Conservation (phyloP, 2,329 filamentous ascomycete species). For the Ceratocystis harringtonii region DNA sequence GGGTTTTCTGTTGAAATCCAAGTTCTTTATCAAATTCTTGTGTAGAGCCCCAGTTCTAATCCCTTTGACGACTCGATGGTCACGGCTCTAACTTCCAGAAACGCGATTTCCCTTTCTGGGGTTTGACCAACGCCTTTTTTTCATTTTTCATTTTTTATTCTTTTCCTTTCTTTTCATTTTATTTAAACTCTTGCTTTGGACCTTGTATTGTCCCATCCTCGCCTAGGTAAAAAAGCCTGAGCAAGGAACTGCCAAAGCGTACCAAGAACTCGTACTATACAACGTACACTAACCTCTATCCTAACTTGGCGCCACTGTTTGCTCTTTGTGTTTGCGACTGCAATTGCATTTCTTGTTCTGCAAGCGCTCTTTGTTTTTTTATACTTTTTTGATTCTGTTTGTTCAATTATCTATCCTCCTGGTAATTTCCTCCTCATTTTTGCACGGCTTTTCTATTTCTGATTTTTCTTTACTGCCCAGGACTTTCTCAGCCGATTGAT, state of each 20-base stretch:
- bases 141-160: too few species aligned
- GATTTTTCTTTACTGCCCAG: neutral
- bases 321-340: neutral
- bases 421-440: neutral
- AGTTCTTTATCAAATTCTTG: too few species aligned
- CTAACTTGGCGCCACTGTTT: neutral
- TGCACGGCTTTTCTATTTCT: neutral
- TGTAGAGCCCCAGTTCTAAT: too few species aligned
- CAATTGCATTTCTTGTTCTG: neutral
- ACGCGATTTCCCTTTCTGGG: too few species aligned
- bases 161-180: too few species aligned
- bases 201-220: too few species aligned
- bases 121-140: too few species aligned
- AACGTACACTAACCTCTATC: neutral
- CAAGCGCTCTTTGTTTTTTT: neutral
- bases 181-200: too few species aligned
- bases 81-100: too few species aligned
- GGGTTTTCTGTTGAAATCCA: too few species aligned
- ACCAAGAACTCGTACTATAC: neutral
- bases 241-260: neutral
- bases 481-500: neutral
- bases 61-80: too few species aligned
- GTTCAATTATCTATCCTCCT: neutral
- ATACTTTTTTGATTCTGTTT: neutral
- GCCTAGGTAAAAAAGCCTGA: too few species aligned